phyloP scores from a whole-genome alignment of 495 filamentous ascomycete species.

The Umbilicaria muhlenbergii region DNA sequence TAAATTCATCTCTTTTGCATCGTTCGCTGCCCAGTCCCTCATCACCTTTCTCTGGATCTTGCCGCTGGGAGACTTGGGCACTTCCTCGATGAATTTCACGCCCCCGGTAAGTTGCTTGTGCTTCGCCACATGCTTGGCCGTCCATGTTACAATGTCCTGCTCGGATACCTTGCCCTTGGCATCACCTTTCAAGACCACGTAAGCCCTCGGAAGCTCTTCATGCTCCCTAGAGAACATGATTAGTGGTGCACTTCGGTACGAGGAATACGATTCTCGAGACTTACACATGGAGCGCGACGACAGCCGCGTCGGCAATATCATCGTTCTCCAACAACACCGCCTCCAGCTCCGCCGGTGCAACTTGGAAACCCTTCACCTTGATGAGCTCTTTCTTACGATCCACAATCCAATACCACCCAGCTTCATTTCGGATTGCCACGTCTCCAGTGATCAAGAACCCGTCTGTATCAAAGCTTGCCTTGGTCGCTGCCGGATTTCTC shows the following conservation, averaged over 20 bases:
- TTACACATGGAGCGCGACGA: conserved; percentile 12
- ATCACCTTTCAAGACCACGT: conserved; percentile 30
- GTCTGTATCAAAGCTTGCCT: conserved; percentile 19
- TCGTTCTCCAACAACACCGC: conserved; percentile 25
- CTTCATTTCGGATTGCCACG: conserved; percentile 15
- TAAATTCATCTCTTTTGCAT: conserved; percentile 8
- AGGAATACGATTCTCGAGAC: neutral
- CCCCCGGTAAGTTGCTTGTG: conserved; percentile 47
- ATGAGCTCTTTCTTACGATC: conserved; percentile 30
- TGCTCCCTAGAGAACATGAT: conserved; percentile 18
- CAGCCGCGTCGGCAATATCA: conserved; percentile 27
- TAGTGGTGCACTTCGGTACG: neutral
- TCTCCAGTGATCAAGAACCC: conserved; percentile 33
- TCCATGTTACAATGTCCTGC: conserved; percentile 17
- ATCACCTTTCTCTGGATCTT: conserved; percentile 27
- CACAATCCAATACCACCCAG: conserved; percentile 26
- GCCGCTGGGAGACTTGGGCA: conserved; percentile 38
- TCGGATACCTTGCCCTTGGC: conserved; percentile 15
- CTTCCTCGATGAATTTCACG: conserved; percentile 37
- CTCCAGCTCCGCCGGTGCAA: conserved; percentile 32
- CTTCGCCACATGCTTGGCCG: conserved; percentile 24
- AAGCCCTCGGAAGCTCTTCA: conserved; percentile 41
- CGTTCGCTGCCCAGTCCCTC: conserved; percentile 21
- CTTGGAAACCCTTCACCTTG: conserved; percentile 30
- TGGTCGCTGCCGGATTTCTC: conserved; percentile 25